phyloP scores from a whole-genome alignment of 768 basidiomycete genomes.

The Boletus reticulatus region DNA sequence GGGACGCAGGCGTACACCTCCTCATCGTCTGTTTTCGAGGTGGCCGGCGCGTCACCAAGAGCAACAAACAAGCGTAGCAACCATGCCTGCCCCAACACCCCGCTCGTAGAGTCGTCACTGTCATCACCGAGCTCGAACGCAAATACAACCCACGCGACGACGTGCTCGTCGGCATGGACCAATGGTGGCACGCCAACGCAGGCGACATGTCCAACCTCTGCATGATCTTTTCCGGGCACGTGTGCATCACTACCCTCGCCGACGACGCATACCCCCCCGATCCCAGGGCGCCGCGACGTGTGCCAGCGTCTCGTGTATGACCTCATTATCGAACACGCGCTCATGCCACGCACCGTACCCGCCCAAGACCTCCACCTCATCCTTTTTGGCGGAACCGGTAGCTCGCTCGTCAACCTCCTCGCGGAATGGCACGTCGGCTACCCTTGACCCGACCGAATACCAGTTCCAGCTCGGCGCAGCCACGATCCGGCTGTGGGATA shows the following conservation, averaged over 20 bases:
- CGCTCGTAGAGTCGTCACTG: constrained; percentile 16
- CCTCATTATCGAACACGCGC: constrained; percentile 21
- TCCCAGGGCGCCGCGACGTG: constrained; percentile 18
- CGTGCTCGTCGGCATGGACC: constrained; percentile 17
- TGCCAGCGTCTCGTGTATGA: constrained; percentile 25
- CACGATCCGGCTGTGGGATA: constrained; percentile 31
- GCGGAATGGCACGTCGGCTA: constrained; percentile 29
- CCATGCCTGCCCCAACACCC: constrained; percentile 13
- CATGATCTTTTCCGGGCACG: constrained; percentile 18
- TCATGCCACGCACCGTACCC: constrained; percentile 18
- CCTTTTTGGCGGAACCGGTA: constrained; percentile 42
- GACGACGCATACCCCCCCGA: constrained; percentile 18
- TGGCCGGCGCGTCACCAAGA: constrained; percentile 16
- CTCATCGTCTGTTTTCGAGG: constrained; percentile 20
- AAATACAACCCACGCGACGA: constrained; percentile 1
- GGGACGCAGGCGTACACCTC: constrained; percentile 16
- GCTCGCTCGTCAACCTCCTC: constrained; percentile 39
- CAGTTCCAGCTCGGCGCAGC: constrained; percentile 23
- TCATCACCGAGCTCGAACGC: constrained; percentile 21
- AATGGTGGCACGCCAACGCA: constrained; percentile 21
- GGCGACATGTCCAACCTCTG: constrained; percentile 1
- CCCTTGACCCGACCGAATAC: constrained; percentile 27
- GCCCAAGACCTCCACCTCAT: constrained; percentile 30
- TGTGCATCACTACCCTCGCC: constrained; percentile 22
- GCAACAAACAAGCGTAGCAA: constrained; percentile 24